Base-by-base conservation (phyloP, 164 flowering plant genomes). In the Nymphaea colorata region DNA sequence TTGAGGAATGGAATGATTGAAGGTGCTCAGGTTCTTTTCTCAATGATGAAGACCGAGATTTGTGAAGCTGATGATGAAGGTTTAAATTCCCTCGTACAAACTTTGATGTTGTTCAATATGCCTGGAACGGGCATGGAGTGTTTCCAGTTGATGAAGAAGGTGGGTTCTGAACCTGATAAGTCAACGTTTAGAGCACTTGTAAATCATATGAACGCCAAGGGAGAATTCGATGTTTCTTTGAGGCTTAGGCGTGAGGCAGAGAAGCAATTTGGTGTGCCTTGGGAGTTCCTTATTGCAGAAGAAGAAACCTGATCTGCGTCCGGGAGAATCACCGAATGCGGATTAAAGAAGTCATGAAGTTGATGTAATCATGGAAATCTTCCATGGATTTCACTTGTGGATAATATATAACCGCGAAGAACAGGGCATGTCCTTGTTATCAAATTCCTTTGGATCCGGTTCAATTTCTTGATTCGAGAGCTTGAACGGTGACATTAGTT, bases 161-260 rank as follows among this genome's bases (percentile, higher is more conserved):
- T 76, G 11, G 77, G 82, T 4, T 85, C 87, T 64, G 92, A 88
- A 17, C 89, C 88, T 4, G 84, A 90, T 75, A 77, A 79, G 74
- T 68, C 81, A 14, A 76, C 92, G 0, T 90, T 82, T 73, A 79
- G 73, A 69, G 78, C 83, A 36, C 71, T 90, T 64, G 78, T 90
- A 8, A 73, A 76, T 68, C 87, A 87, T n/a, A 77, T 90, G 42
- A 88, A 85, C 74, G 70, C 75, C 2, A 75, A 67, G 57, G 87
- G 86, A 61, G 86, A 83, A 71, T 44, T 66, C 7, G 71, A 12
- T 63, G 72, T 75, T 63, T 83, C 83, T 16, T 76, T 71, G 42
- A 65, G 45, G 59, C 11, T 85, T 57, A 81, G 82, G 67, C 75
- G 69, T 66, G 90, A 85, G 66, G 92, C 90, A 44, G 69, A 73